phyloP scores from a whole-genome alignment of 2,329 filamentous ascomycete species.

The Hypocrella siamensis region DNA sequence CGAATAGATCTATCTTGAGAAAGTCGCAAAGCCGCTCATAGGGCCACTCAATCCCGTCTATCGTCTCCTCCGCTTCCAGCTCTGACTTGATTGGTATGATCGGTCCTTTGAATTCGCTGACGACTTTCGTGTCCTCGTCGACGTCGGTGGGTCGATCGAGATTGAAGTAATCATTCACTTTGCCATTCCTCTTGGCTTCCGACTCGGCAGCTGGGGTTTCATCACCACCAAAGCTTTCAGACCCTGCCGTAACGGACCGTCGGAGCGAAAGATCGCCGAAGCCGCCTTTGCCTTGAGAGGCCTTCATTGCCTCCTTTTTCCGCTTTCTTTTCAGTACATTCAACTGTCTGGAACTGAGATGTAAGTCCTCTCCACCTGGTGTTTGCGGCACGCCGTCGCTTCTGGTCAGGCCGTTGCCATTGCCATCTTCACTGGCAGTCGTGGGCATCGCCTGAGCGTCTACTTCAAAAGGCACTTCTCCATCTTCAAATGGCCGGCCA shows the following conservation, averaged over 20 bases:
- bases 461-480: slow-evolving; percentile 48
- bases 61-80: slow-evolving; percentile 60
- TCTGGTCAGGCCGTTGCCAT: slow-evolving; percentile 16
- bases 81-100: slow-evolving; percentile 70
- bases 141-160: slow-evolving; percentile 62
- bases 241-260: slow-evolving; percentile 42
- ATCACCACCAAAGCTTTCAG: slow-evolving; percentile 44
- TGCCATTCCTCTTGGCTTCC: slow-evolving; percentile 45
- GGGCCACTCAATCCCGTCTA: slow-evolving; percentile 78
- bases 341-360: slow-evolving; percentile 79
- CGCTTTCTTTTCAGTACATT: slow-evolving; percentile 91
- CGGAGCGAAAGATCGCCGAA: slow-evolving; percentile 74
- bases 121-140: slow-evolving; percentile 83
- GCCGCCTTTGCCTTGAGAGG: slow-evolving; percentile 70
- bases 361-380: slow-evolving; percentile 43
- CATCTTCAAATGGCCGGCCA: slow-evolving; percentile 73
- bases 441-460: slow-evolving; percentile 27
- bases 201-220: slow-evolving; percentile 38
- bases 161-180: slow-evolving; percentile 74
- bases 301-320: slow-evolving; percentile 77
- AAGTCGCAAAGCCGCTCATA: slow-evolving; percentile 91
- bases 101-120: slow-evolving; percentile 88
- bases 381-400: slow-evolving; percentile 22
- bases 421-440: slow-evolving; percentile 26
- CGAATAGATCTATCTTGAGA: slow-evolving; percentile 84